Percentiles rank a stretch among this genome's conserved stretches.
Conservation (phyloP, 2,329 filamentous ascomycete species). For the Pseudogymnoascus sp. region DNA sequence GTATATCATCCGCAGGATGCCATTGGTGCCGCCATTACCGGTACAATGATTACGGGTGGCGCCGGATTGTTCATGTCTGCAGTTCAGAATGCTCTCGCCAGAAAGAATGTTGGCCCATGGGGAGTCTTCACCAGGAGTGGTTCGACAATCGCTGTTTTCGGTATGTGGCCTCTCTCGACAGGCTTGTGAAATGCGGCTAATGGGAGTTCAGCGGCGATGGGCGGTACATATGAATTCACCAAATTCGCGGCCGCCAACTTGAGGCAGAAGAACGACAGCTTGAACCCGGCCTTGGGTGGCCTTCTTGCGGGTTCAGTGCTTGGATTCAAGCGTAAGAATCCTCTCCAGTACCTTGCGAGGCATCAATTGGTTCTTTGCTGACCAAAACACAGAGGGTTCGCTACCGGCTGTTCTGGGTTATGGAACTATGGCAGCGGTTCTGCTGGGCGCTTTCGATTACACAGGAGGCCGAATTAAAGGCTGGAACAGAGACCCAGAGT, state of each 20-base stretch:
- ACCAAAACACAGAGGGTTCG: slow-evolving; percentile 9
- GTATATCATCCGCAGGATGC: slow-evolving; percentile 69
- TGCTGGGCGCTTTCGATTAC: slow-evolving; percentile 55
- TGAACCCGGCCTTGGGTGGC: slow-evolving; percentile 58
- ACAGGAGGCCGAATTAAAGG: slow-evolving; percentile 53
- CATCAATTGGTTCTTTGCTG: slow-evolving; percentile 2
- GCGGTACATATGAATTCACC: slow-evolving; percentile 60
- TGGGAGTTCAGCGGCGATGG: slow-evolving; percentile 52
- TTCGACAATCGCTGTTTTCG: slow-evolving; percentile 60
- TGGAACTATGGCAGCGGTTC: slow-evolving; percentile 47
- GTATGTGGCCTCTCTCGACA: slow-evolving; percentile 36
- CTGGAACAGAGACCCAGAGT: slow-evolving; percentile 39
- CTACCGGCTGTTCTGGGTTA: slow-evolving; percentile 59
- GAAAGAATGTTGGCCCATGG: slow-evolving; percentile 72
- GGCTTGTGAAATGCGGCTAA: slow-evolving; percentile 13
- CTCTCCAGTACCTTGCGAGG: not conserved
- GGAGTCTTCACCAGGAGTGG: slow-evolving; percentile 76
- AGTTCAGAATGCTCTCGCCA: slow-evolving; percentile 79
- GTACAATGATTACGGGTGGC: slow-evolving; percentile 56
- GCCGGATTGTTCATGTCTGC: slow-evolving; percentile 67
- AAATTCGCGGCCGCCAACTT: slow-evolving; percentile 61
- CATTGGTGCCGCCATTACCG: slow-evolving; percentile 57
- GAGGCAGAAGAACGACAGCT: slow-evolving; percentile 59
- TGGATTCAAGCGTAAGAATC: slow-evolving; percentile 50
- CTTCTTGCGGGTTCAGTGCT: slow-evolving; percentile 56